Evolutionary conservation across 1,284 basidiomycete species (phyloP).

Genomic region (Malassezia sympodialis): DNA sequence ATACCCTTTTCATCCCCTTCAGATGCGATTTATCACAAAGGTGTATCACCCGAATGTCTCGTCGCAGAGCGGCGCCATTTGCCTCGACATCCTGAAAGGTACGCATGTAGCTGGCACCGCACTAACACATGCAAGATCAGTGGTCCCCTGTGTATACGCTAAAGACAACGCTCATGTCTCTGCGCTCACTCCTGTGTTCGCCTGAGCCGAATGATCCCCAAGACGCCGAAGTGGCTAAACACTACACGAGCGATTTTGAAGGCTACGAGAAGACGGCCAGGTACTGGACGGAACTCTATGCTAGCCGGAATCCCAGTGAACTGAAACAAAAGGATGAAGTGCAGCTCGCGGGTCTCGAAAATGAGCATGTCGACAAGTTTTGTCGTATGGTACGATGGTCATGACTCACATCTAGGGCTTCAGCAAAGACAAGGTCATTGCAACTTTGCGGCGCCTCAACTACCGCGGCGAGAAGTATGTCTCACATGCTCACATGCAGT

Average conservation of each 20-base stretch:
- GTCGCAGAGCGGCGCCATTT: slow-evolving; percentile 83
- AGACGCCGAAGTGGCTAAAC: slow-evolving; percentile 86
- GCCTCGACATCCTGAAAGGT: slow-evolving; percentile 72
- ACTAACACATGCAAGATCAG: slow-evolving; percentile 13
- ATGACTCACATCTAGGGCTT: slow-evolving; percentile 52
- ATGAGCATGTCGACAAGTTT: slow-evolving; percentile 51
- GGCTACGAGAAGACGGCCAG: slow-evolving; percentile 85
- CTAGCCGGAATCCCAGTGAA: slow-evolving; percentile 20
- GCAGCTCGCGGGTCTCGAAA: slow-evolving; percentile 51
- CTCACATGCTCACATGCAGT: slow-evolving; percentile 6
- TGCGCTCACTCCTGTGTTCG: slow-evolving; percentile 87
- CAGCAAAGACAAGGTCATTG: slow-evolving; percentile 68
- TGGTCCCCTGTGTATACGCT: slow-evolving; percentile 59
- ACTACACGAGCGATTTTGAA: slow-evolving; percentile 74
- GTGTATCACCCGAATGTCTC: slow-evolving; percentile 97
- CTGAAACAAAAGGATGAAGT: slow-evolving; percentile 49
- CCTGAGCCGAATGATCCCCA: slow-evolving; percentile 96
- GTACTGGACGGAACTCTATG: slow-evolving; percentile 60
- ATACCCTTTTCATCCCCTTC: slow-evolving; percentile 93
- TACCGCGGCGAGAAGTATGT: slow-evolving; percentile 70
- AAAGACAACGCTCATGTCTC: slow-evolving; percentile 88
- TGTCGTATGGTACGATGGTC: slow-evolving; percentile 34
- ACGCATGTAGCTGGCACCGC: slow-evolving; percentile 54
- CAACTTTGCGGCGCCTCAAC: slow-evolving; percentile 74
- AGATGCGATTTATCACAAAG: slow-evolving; percentile 64